Percentiles rank a stretch among this genome's conserved stretches.
These are phyloP conservation scores for Diutina sp. DNA, from an alignment of 1,139 yeast genomes.

Conservation along the genomic window DNA sequence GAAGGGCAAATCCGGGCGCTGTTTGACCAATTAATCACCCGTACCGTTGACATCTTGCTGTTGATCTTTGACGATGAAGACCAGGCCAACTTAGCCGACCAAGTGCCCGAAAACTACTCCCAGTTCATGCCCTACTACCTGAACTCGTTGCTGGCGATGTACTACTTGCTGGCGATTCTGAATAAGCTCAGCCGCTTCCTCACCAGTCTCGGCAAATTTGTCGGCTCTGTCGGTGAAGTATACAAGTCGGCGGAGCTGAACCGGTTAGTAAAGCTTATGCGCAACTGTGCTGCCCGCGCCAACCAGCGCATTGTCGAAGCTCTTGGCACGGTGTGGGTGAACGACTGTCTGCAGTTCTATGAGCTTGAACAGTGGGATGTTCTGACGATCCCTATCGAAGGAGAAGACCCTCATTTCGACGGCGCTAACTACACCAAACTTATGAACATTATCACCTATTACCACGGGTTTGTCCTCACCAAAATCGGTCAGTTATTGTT, in stretches of 20 bases:
- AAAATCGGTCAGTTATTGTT: constrained; percentile 19
- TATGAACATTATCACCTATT: constrained; percentile 29
- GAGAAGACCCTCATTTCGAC: not conserved
- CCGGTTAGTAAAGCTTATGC: constrained; percentile 21
- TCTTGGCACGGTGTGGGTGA: constrained; percentile 33
- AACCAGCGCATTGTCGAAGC: constrained; percentile 32
- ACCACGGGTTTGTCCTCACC: constrained; percentile 22
- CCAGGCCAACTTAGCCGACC: constrained; percentile 17
- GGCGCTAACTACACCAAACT: constrained; percentile 22
- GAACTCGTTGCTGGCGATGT: constrained; percentile 29
- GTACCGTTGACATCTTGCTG: constrained; percentile 15
- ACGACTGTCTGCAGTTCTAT: constrained; percentile 34
- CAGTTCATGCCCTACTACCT: constrained; percentile 29
- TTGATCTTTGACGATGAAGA: constrained; percentile 16
- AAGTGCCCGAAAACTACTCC: constrained; percentile 23
- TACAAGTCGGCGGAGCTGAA: constrained; percentile 24
- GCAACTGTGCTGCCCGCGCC: constrained; percentile 19
- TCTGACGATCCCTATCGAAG: constrained; percentile 7
- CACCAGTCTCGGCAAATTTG: constrained; percentile 20
- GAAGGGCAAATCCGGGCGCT: constrained; percentile 17
- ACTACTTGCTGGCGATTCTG: constrained; percentile 22
- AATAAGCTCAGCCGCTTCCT: constrained; percentile 17
- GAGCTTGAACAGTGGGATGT: constrained; percentile 31
- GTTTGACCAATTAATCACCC: constrained; percentile 16
- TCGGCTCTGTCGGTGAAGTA: constrained; percentile 22